These are phyloP conservation scores for Fusarium ramigenum DNA, from an alignment of 2,329 filamentous ascomycete genomes.

Conservation along the genomic window DNA sequence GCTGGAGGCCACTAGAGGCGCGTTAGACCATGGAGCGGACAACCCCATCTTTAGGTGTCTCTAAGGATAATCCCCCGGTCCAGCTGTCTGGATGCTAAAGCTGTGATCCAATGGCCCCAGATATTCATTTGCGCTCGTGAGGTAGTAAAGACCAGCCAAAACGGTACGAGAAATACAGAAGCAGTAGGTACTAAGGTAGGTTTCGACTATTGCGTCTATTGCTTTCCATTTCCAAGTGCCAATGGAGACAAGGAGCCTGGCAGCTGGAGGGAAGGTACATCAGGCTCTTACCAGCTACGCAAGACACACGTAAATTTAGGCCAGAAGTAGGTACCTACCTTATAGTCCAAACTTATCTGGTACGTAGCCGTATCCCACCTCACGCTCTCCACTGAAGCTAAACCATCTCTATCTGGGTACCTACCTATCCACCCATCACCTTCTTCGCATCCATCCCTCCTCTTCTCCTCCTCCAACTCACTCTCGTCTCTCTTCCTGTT, in stretches of 20 bases:
- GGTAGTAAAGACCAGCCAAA: neutral
- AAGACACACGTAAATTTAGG: conserved; percentile 26
- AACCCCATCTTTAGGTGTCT: conserved; percentile 42
- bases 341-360: conserved; percentile 27
- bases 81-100: conserved; percentile 20
- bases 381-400: conserved; percentile 34
- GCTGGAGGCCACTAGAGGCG: conserved; percentile 35
- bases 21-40: conserved; percentile 26
- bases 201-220: neutral
- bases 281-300: conserved; percentile 9
- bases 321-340: conserved; percentile 17
- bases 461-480: conserved; percentile 37
- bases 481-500: conserved; percentile 43
- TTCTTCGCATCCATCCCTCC: conserved; percentile 37
- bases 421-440: conserved; percentile 36
- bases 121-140: conserved; percentile 23
- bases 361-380: conserved; percentile 29
- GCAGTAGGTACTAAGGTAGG: neutral
- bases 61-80: conserved; percentile 32
- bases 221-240: neutral
- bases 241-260: neutral
- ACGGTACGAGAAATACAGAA: neutral
- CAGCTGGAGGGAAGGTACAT: conserved; percentile 16
- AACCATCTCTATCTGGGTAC: conserved; percentile 32
- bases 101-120: conserved; percentile 15